Conservation (phyloP, 2,329 filamentous ascomycete genomes). For the Trichoderma endophyticum region DNA sequence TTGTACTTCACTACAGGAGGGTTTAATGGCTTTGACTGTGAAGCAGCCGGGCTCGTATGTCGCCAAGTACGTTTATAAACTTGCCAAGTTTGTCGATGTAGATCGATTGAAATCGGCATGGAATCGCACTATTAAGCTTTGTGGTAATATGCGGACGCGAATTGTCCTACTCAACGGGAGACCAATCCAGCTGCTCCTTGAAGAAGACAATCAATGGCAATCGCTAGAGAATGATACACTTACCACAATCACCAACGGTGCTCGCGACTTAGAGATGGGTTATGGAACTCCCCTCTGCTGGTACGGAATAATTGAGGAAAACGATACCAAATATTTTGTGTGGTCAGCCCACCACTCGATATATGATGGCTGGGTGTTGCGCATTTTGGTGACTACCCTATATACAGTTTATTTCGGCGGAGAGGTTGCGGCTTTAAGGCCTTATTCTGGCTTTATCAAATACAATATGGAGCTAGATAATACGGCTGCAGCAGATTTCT, state of each 20-base stretch:
- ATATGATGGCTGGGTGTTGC: constrained; percentile 19
- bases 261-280: neutral
- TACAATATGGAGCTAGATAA: constrained; percentile 18
- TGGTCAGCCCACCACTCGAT: constrained; percentile 15
- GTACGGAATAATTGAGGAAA: constrained; percentile 4
- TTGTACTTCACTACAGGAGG: constrained; percentile 25
- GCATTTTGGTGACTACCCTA: constrained; percentile 7
- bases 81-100: constrained; percentile 23
- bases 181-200: constrained; percentile 2
- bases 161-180: constrained; percentile 6
- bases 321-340: neutral
- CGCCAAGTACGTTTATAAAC: constrained; percentile 27
- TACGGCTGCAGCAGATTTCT: constrained; percentile 1
- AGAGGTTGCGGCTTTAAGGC: constrained; percentile 25
- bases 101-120: constrained; percentile 29
- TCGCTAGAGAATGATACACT: neutral
- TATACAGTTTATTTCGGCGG: neutral
- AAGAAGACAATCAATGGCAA: constrained; percentile 8
- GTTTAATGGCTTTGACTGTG: constrained; percentile 30
- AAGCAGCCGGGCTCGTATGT: constrained; percentile 35
- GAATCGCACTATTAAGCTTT: constrained; percentile 20
- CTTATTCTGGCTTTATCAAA: constrained; percentile 33
- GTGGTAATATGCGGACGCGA: constrained; percentile 13
- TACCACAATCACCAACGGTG: neutral
- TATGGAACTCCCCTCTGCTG: constrained; percentile 16